These are phyloP conservation scores for Vaccinium darrowii DNA, from an alignment of 148 eudicot genomes.

Conservation along the genomic window DNA sequence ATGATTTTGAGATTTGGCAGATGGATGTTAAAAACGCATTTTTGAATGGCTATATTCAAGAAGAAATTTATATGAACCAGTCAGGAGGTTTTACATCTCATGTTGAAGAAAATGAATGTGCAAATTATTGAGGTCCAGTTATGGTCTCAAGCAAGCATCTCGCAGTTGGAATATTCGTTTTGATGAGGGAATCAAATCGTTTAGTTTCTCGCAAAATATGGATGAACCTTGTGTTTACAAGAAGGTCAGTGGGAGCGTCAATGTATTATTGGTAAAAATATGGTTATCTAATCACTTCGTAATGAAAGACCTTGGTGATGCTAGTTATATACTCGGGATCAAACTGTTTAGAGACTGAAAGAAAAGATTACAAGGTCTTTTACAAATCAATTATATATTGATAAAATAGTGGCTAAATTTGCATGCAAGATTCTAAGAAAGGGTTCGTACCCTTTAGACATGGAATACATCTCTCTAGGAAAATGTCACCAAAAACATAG, in stretches of 20 bases:
- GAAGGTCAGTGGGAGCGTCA: not conserved
- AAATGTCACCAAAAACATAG: not conserved
- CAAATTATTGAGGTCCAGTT: not conserved
- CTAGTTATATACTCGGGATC: not conserved
- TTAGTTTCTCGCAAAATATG: not conserved
- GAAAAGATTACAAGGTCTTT: not conserved
- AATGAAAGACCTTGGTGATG: not conserved
- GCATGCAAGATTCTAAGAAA: not conserved
- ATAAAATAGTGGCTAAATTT: not conserved
- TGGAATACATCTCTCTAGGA: not conserved
- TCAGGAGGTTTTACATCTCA: not conserved
- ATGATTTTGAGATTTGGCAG: not conserved
- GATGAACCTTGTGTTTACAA: not conserved
- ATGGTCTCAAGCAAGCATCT: constrained; percentile 5
- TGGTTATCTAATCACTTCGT: not conserved
- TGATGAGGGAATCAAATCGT: not conserved
- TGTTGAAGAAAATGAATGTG: not conserved
- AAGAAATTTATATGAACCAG: not conserved
- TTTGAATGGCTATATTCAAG: not conserved
- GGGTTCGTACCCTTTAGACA: not conserved
- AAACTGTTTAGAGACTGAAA: not conserved
- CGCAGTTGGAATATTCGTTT: not conserved
- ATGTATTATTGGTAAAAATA: not conserved
- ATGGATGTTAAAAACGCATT: not conserved
- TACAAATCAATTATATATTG: not conserved